These are phyloP conservation scores for Solanum aculeatissimum DNA, from an alignment of 305 asterid genomes.

Conservation along the genomic window DNA sequence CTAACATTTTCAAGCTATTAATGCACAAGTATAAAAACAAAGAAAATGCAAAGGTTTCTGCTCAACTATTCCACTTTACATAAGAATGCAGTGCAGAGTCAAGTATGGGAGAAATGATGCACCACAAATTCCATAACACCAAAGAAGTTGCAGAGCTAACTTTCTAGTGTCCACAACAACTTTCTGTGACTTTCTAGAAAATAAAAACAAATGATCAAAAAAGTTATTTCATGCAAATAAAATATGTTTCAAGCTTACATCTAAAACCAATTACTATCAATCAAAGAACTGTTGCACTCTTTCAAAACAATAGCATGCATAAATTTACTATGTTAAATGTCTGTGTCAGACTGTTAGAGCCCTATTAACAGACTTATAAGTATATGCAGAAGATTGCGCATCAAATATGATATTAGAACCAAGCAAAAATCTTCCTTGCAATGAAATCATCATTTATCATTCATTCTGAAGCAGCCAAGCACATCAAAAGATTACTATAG, in stretches of 20 bases:
- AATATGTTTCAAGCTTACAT: background rate
- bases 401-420: background rate
- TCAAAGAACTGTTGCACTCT: background rate
- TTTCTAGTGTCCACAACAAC: background rate
- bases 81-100: background rate
- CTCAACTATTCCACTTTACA: background rate
- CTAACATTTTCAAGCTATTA: background rate
- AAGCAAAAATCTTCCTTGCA: background rate
- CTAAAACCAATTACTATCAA: background rate
- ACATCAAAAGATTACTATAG: background rate
- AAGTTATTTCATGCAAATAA: background rate
- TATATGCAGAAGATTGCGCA: background rate
- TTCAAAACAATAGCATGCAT: background rate
- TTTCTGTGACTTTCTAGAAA: background rate
- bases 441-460: background rate
- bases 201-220: background rate
- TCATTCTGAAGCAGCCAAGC: background rate
- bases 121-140: background rate
- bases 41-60: background rate
- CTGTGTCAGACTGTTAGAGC: background rate
- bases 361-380: background rate
- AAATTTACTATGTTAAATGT: background rate
- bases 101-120: background rate
- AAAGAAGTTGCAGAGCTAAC: background rate
- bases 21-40: background rate